A percentile compares a stretch with the other conserved stretches of the same genome.
Conservation (phyloP, 768 basidiomycete species). For the Suillus spraguei region DNA sequence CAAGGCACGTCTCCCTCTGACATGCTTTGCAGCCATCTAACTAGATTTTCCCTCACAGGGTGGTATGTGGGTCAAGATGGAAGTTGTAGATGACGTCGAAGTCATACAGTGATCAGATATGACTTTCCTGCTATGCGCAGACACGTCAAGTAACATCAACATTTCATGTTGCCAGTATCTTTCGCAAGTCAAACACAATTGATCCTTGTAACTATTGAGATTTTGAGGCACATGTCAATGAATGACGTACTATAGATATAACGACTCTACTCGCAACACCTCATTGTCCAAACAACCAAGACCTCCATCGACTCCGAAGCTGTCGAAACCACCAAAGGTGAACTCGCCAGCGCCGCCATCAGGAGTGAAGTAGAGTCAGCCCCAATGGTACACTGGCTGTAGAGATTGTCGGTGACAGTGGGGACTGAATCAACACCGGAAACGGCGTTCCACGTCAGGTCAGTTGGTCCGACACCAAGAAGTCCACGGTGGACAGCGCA, state of each 20-base stretch:
- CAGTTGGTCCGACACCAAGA: constrained; percentile 35
- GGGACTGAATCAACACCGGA: constrained; percentile 16
- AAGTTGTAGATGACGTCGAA: constrained; percentile 20
- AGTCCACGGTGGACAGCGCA: constrained; percentile 22
- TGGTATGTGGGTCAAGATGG: constrained; percentile 50
- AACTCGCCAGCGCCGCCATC: constrained; percentile 29
- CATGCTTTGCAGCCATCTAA: not conserved
- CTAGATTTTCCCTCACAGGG: constrained; percentile 31
- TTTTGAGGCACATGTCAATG: not conserved
- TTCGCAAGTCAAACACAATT: not conserved
- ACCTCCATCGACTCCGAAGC: too few species aligned
- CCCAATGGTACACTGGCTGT: constrained; percentile 29
- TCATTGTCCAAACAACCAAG: too few species aligned
- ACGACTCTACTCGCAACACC: too few species aligned
- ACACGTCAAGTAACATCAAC: not conserved
- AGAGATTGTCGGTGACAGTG: constrained; percentile 38
- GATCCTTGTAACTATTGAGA: not conserved
- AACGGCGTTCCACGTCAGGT: constrained; percentile 31
- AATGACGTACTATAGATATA: too few species aligned
- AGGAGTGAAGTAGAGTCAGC: constrained; percentile 35
- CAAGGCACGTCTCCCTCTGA: constrained; percentile 31
- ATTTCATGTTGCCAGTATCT: not conserved
- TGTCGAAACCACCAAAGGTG: too few species aligned
- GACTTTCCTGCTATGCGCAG: not conserved
- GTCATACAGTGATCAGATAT: constrained; percentile 24